Evolutionary conservation across 495 filamentous ascomycete genomes (phyloP), one percentile per base, ranked within the genome.

Genomic region (Barbatosphaeria neglecta): DNA sequence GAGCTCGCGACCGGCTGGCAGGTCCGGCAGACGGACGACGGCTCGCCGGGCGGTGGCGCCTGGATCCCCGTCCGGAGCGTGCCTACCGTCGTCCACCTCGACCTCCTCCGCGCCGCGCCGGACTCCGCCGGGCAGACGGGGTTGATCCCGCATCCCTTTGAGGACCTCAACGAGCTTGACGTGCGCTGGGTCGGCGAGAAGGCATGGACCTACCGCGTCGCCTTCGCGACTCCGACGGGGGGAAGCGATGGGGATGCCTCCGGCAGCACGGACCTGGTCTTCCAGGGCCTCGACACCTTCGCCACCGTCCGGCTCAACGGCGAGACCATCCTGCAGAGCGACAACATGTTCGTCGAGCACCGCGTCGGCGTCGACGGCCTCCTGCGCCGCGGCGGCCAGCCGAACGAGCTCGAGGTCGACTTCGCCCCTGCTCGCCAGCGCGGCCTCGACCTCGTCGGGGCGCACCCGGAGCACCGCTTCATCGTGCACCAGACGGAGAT

Each of bases 141-240:
- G n/a, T n/a, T 57, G 19, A 83, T 85, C 44, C 59, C 69, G 8
- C 71, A 84, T 53, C 82, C 83, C 3, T 86, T 79, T 54, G 54
- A 80, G 31, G 74, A 75, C 24, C 76, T 84, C 52, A 86, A 88
- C 50, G 85, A 90, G 53, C 52, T 80, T 6, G 63, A 69, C 11
- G 76, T 76, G 4, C 69, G 75, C 48, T 88, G 83, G 83, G 76
- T 88, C 19, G 81, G 77, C 31, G 82, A 89, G 37, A 75, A 78
- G 50, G 65, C 74, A 35, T 90, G 84, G 85, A 27, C 51, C 0
- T 76, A 76, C 51, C 60, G 56, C 20, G 61, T 58, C 13, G 50
- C 43, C 1, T 71, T 74, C 28, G 10, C 9, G 20, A 13, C 16
- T 31, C 3, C 27, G n/a, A n/a, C n/a, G n/a, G 27, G 27, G 7